A percentile compares a stretch with the other conserved stretches of the same genome.
Evolutionary conservation across 2,329 filamentous ascomycete species (phyloP).

Genomic region (Stagonosporopsis vannaccii): DNA sequence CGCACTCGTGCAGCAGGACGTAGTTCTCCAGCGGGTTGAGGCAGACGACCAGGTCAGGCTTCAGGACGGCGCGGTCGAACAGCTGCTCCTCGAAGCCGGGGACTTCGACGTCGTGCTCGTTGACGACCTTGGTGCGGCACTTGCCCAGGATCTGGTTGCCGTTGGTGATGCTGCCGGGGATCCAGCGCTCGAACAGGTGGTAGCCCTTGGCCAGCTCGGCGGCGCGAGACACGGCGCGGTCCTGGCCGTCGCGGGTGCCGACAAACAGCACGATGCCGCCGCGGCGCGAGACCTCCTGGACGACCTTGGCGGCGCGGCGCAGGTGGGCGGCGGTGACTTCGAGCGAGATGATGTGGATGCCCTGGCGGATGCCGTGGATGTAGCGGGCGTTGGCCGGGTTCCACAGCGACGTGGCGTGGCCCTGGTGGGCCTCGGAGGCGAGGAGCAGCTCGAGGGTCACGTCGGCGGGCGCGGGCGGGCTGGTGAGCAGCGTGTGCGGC

Average conservation of each 20-base stretch:
- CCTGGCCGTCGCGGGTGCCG: conserved; percentile 83
- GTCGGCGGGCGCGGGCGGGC: conserved; percentile 79
- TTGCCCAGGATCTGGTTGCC: conserved; percentile 83
- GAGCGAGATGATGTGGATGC: conserved; percentile 90
- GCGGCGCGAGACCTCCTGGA: conserved; percentile 81
- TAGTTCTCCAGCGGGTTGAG: conserved; percentile 94
- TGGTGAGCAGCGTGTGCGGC: conserved; percentile 69
- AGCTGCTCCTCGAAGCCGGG: conserved; percentile 72
- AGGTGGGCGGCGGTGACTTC: conserved; percentile 89
- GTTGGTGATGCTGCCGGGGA: conserved; percentile 90
- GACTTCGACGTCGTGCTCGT: conserved; percentile 72
- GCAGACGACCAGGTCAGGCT: conserved; percentile 90
- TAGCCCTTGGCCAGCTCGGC: conserved; percentile 80
- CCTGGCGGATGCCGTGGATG: conserved; percentile 88
- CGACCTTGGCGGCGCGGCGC: conserved; percentile 89
- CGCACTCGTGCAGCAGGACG: conserved; percentile 89
- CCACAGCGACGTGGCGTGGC: conserved; percentile 90
- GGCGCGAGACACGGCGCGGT: conserved; percentile 79
- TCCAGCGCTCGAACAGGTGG: conserved; percentile 93
- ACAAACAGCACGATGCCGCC: conserved; percentile 91
- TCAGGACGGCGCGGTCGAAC: conserved; percentile 68
- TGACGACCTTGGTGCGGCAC: conserved; percentile 75
- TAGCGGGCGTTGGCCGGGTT: conserved; percentile 93
- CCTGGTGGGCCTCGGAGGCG: conserved; percentile 63
- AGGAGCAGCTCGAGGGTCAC: conserved; percentile 87